phyloP scores from a whole-genome alignment of 345 rosid species.

The Salix caprea region DNA sequence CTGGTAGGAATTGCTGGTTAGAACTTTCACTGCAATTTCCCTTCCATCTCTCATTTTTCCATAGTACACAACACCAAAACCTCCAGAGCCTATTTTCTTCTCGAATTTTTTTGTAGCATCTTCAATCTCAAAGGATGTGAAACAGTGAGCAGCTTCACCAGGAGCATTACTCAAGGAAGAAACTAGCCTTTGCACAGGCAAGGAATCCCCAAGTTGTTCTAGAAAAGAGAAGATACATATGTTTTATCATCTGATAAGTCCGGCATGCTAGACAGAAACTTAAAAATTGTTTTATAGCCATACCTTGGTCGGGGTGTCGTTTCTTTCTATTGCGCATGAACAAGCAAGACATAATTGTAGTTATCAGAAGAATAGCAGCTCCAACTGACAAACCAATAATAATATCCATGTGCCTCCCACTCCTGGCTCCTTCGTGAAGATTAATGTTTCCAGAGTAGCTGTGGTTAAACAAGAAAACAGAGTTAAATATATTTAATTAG shows the following conservation, averaged over 20 bases:
- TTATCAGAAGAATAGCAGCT: constrained; percentile 65
- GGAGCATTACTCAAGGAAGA: constrained; percentile 63
- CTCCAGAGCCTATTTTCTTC: constrained; percentile 95
- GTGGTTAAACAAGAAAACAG: constrained; percentile 2
- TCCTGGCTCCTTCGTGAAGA: constrained; percentile 43
- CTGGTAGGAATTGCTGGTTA: constrained; percentile 73
- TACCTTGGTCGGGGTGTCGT: constrained; percentile 42
- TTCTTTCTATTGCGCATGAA: constrained; percentile 53
- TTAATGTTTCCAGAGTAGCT: constrained; percentile 73
- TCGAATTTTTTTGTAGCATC: constrained; percentile 71
- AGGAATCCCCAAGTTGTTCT: constrained; percentile 42
- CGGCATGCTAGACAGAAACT: background rate
- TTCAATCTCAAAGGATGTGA: constrained; percentile 65
- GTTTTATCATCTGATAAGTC: constrained; percentile 3
- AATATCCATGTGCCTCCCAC: constrained; percentile 42
- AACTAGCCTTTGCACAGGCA: constrained; percentile 45
- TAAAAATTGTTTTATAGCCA: constrained; percentile 6
- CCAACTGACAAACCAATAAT: constrained; percentile 70
- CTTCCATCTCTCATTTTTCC: constrained; percentile 80
- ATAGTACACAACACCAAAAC: constrained; percentile 89
- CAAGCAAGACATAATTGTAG: constrained; percentile 50
- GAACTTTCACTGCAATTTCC: constrained; percentile 94
- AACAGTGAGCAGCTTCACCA: constrained; percentile 79
- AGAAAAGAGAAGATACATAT: constrained; percentile 18
- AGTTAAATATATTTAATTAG: background rate